Evolutionary conservation across 257 asterid species (phyloP), one percentile per base, ranked within the genome.

Genomic region (Striga asiatica): DNA sequence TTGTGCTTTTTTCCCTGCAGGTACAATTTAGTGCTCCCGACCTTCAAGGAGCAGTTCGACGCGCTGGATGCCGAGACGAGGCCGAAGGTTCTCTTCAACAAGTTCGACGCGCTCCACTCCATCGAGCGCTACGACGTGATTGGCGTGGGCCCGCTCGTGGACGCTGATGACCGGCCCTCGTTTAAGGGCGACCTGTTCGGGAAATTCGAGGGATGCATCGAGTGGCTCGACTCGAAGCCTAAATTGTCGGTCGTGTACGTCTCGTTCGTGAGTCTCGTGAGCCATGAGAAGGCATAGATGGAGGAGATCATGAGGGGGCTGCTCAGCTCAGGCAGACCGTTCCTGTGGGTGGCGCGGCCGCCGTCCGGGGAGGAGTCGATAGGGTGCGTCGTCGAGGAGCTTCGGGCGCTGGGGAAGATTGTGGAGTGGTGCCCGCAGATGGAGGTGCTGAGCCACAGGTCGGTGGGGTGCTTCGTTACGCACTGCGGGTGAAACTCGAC

Each of bases 401-500:
- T 76, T 24, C 66, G 73, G 32, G 54, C 45, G 4, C 10, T 58
- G 0, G 88, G 88, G 2, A 60, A 49, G 23, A 67, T 80, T 2
- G 78, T 80, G 52, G 43, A 67, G 3, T 80, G 84, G 88, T 74
- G 88, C 58, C 64, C 81, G 0, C 84, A 80, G 8, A 58, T 74
- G 3, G 80, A 80, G 57, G 84, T 80, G 6, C 62, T 79, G 5
- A 70, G 54, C 8, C 78, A 80, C 35, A 67, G 65, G 1, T 62
- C 88, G 3, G 6, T 77, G 16, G 82, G 80, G 1, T 80, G 84
- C 52, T 80, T 80, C 1, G 39, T 80, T 6, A 66, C 76, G 1
- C 88, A 80, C 29, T 80, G 88, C 10, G 88, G 88, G 21, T 80
- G 82, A 82, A 80, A 77, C 55, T 80, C 88, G 14, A 74, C 82